A percentile compares a stretch with the other conserved stretches of the same genome.
These are phyloP conservation scores for Hirsutella thompsonii DNA, from an alignment of 2,329 filamentous ascomycete species.

Conservation along the genomic window DNA sequence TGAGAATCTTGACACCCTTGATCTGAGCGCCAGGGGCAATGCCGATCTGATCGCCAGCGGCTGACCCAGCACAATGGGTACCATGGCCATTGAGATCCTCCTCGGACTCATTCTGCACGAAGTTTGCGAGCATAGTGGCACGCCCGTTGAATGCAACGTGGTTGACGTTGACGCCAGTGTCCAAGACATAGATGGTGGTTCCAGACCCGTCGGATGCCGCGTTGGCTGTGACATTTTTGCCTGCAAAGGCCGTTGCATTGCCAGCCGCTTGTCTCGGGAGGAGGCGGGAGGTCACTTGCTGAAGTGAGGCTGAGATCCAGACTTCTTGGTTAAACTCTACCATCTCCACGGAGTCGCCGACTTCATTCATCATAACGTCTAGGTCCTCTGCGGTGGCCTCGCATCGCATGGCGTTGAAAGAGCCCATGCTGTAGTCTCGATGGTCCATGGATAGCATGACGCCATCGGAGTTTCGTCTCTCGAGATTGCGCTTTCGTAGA, in stretches of 20 bases:
- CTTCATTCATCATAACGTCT: conserved; percentile 34
- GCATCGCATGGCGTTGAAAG: conserved; percentile 22
- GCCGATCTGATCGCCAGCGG: conserved; percentile 46
- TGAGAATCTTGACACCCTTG: conserved; percentile 49
- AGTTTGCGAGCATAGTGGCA: conserved; percentile 39
- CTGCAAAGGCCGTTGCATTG: too few species aligned
- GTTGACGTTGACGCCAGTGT: conserved; percentile 46
- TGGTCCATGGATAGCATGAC: conserved; percentile 33
- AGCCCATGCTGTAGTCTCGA: conserved; percentile 15
- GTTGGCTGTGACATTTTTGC: neutral
- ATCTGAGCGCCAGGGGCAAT: conserved; percentile 45
- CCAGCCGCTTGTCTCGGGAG: neutral
- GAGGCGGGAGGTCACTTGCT: neutral
- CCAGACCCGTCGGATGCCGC: conserved; percentile 13
- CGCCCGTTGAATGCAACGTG: conserved; percentile 46
- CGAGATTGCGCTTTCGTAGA: conserved; percentile 43
- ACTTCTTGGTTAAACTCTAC: neutral
- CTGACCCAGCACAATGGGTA: conserved; percentile 50
- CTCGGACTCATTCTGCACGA: conserved; percentile 30
- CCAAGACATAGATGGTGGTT: conserved; percentile 51
- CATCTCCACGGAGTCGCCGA: conserved; percentile 10
- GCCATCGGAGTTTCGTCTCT: conserved; percentile 35
- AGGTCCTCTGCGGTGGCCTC: conserved; percentile 19
- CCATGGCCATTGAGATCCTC: conserved; percentile 50
- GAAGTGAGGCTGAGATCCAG: neutral